Evolutionary conservation across 495 filamentous ascomycete genomes (phyloP).

Genomic region (Oidiodendron maius): DNA sequence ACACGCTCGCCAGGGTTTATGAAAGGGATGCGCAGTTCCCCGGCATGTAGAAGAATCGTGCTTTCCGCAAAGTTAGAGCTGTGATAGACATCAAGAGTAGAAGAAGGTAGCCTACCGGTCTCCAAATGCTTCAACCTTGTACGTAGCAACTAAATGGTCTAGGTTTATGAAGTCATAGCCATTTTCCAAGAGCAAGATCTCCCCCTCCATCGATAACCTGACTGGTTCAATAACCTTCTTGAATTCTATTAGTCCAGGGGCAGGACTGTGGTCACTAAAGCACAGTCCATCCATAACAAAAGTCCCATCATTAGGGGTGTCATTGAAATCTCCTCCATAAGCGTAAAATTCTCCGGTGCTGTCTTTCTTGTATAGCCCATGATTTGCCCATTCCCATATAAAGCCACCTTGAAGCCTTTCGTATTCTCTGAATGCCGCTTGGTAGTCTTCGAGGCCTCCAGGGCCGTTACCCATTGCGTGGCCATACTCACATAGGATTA

Average conservation of each 20-base stretch:
- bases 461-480: constrained; percentile 74
- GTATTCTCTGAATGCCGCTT: constrained; percentile 51
- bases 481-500: constrained; percentile 63
- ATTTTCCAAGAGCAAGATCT: constrained; percentile 35
- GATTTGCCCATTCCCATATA: constrained; percentile 72
- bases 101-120: not conserved
- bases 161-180: constrained; percentile 46
- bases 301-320: constrained; percentile 56
- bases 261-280: constrained; percentile 39
- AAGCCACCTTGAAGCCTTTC: constrained; percentile 61
- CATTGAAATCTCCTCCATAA: constrained; percentile 64
- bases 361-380: constrained; percentile 51
- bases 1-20: not conserved
- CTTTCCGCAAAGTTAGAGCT: not conserved
- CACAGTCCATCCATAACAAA: constrained; percentile 66
- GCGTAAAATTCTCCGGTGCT: constrained; percentile 52
- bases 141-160: constrained; percentile 33
- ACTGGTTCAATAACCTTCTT: constrained; percentile 57
- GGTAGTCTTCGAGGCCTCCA: constrained; percentile 59
- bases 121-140: not conserved
- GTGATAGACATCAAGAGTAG: too few relatives aligned
- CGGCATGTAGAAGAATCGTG: not conserved
- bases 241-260: constrained; percentile 53
- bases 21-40: not conserved
- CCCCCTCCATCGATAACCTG: constrained; percentile 21